Evolutionary conservation across 2,329 filamentous ascomycete species (phyloP).

Genomic region (Magnaporthales sp.): DNA sequence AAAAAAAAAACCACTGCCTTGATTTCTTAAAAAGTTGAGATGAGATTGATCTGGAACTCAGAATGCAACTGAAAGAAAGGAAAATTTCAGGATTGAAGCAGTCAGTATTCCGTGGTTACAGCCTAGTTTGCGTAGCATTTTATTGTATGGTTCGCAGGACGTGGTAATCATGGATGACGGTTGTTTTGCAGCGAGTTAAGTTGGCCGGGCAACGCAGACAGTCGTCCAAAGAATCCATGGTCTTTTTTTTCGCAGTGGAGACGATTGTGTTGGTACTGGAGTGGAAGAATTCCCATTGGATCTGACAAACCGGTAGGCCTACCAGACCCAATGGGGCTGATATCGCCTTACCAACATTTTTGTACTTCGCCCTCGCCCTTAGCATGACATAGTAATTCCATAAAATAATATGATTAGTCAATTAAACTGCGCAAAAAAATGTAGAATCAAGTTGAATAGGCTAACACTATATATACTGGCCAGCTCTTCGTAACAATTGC

Average conservation of each 20-base stretch:
- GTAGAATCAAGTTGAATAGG: too few relatives aligned
- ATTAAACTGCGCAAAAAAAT: too few relatives aligned
- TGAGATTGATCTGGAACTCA: background rate
- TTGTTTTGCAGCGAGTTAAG: background rate
- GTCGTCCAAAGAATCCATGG: background rate
- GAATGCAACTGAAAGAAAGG: background rate
- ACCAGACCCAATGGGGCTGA: background rate
- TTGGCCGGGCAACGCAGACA: background rate
- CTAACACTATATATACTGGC: too few relatives aligned
- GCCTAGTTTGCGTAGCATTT: background rate
- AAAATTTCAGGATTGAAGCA: background rate
- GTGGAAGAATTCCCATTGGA: background rate
- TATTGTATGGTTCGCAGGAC: background rate
- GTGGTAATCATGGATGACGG: background rate
- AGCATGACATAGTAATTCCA: background rate
- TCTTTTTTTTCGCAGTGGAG: background rate
- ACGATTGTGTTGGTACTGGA: background rate
- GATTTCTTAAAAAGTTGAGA: background rate
- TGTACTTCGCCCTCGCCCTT: background rate
- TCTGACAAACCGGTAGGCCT: background rate
- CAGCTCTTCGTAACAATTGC: too few relatives aligned
- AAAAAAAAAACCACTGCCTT: background rate
- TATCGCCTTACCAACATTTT: background rate
- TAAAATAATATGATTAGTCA: too few relatives aligned
- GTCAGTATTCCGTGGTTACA: background rate